A percentile compares a stretch with the other conserved stretches of the same genome.
Conservation (phyloP, 306 rosid species). For the Vachellia pachyceras region DNA sequence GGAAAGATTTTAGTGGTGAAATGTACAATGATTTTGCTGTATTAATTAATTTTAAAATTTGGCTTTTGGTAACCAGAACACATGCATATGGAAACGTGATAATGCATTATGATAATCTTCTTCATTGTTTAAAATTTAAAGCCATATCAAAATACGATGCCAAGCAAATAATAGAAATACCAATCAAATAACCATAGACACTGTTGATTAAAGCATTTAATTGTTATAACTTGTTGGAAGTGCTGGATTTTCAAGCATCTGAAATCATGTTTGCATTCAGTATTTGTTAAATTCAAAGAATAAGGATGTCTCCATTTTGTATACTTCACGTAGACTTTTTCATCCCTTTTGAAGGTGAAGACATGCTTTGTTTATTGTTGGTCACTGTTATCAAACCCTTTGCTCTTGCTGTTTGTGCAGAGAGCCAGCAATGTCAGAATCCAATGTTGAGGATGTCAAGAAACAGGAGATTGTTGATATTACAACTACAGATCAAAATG, state of each 20-base stretch:
- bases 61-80: no score
- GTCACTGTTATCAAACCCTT: slow-evolving; percentile 15
- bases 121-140: no score
- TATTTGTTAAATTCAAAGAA: background rate
- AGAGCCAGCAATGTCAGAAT: slow-evolving; percentile 61
- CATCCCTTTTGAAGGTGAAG: background rate
- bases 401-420: slow-evolving; percentile 32
- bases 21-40: no score
- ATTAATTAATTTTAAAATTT: no score
- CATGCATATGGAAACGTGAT: no score
- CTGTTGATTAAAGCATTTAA: background rate
- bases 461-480: slow-evolving; percentile 53
- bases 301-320: background rate
- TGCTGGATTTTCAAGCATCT: background rate
- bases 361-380: background rate
- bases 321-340: background rate
- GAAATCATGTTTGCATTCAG: background rate
- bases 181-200: background rate
- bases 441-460: slow-evolving; percentile 55
- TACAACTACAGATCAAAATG: slow-evolving; percentile 52
- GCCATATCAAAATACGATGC: no score
- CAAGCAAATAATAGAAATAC: no score
- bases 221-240: background rate
- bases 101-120: no score
- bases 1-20: no score